Conservation (phyloP, 495 filamentous ascomycete genomes). For the Tuber aestivum region DNA sequence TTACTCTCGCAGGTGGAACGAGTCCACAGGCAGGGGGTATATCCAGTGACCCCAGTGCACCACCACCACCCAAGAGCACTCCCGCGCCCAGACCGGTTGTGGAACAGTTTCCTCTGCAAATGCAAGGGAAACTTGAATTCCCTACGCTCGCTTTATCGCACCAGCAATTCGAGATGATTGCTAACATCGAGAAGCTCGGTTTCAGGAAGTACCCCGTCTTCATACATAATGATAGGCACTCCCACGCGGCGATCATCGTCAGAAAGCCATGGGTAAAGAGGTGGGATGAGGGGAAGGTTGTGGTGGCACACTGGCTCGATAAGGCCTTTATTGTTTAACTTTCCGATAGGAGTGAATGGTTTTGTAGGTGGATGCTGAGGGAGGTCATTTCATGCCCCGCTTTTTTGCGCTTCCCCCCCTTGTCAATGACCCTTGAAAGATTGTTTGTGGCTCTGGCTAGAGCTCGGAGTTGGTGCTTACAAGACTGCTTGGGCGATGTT, state of each 20-base stretch:
- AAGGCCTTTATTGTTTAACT: slow-evolving; percentile 62
- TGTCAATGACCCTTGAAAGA: background rate
- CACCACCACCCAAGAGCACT: background rate
- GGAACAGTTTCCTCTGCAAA: slow-evolving; percentile 3
- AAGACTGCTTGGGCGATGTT: background rate
- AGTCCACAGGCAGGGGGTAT: background rate
- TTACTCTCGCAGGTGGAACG: background rate
- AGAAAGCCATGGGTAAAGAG: slow-evolving; percentile 52
- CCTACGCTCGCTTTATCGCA: slow-evolving; percentile 71
- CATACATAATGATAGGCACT: slow-evolving; percentile 74
- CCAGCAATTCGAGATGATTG: slow-evolving; percentile 76
- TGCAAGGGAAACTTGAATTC: slow-evolving; percentile 43
- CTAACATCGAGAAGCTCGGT: slow-evolving; percentile 65
- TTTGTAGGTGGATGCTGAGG: background rate
- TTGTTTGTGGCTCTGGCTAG: background rate
- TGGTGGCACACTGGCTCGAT: slow-evolving; percentile 74
- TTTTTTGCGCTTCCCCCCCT: background rate
- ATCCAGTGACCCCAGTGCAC: background rate
- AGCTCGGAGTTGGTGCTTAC: background rate
- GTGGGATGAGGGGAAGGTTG: slow-evolving; percentile 70
- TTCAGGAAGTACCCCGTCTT: slow-evolving; percentile 78
- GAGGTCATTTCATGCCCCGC: background rate
- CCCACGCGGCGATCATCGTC: slow-evolving; percentile 86
- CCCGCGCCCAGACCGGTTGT: background rate
- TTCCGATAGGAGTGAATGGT: background rate